A percentile compares a stretch with the other conserved stretches of the same genome.
phyloP scores from a whole-genome alignment of 495 filamentous ascomycete genomes.

The Lophiostoma macrostomum region DNA sequence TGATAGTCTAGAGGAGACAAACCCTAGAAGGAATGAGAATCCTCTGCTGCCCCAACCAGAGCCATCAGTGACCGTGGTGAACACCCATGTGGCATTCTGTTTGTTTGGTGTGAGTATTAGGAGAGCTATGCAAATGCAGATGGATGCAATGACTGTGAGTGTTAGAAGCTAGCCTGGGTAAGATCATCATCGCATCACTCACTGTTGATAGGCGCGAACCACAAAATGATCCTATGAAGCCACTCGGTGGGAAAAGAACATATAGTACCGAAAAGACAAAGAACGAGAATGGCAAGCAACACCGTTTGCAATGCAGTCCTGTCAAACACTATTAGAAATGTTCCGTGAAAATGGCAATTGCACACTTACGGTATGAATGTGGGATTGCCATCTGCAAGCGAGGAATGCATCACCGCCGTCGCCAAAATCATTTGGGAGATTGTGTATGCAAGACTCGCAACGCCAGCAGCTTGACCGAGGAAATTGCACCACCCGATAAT shows the following conservation, averaged over 20 bases:
- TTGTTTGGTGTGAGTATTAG: constrained; percentile 58
- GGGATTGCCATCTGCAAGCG: constrained; percentile 43
- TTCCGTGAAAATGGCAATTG: constrained; percentile 23
- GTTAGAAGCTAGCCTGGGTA: not conserved
- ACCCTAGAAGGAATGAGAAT: constrained; percentile 66
- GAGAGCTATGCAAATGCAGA: constrained; percentile 59
- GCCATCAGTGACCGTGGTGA: constrained; percentile 56
- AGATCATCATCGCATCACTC: constrained; percentile 18
- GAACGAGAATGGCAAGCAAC: constrained; percentile 54
- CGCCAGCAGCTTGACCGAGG: constrained; percentile 61
- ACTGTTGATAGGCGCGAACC: constrained; percentile 75
- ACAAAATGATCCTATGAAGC: constrained; percentile 61
- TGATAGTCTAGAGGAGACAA: not conserved
- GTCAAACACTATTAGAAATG: constrained; percentile 3
- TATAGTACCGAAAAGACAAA: constrained; percentile 58
- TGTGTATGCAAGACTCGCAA: constrained; percentile 65
- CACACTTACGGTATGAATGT: constrained; percentile 48
- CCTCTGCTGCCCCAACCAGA: constrained; percentile 63
- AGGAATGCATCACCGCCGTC: constrained; percentile 59
- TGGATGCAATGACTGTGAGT: constrained; percentile 39
- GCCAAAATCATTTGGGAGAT: constrained; percentile 66
- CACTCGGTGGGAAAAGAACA: constrained; percentile 65
- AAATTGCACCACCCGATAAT: constrained; percentile 66
- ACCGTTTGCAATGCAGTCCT: constrained; percentile 64
- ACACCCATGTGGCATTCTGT: constrained; percentile 59